Base-by-base conservation (phyloP, 805 yeast species). In the Pichia exigua region DNA sequence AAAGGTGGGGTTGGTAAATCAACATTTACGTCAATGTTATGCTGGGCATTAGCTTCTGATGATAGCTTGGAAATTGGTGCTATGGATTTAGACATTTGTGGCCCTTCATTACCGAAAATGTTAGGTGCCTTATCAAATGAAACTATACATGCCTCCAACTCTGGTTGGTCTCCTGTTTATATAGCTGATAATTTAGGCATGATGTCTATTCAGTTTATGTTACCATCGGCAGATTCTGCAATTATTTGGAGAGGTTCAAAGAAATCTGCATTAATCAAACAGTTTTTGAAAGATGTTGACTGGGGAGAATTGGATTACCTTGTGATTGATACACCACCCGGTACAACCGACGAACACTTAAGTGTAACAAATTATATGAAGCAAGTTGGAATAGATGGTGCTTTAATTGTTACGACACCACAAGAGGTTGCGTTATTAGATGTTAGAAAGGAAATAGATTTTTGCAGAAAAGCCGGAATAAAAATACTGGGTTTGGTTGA, bases 1-100 rank as follows among this genome's bases (percentile, higher is more conserved):
- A 87, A 87, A 67, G 95, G 97, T 17, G 99, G 99, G 13, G 99
- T 94, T 1, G 99, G 99, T 0, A 94, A 94, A 66, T 88, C 97
- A 0, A 94, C 99, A 0, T 92, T 94, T 65, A 87, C 98, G 0
- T 79, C 96, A 4, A 86, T 94, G 94, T 75, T 94, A n/a, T 82
- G 95, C 20, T 94, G 97, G 97, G 97, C 97, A 0, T 69, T 94
- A 41, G 91, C 98, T 3, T 84, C 90, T 1, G 85, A 83, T 61
- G 85, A 80, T 51, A 84, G 80, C 40, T 63, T 85, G 27, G 98
- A 94, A 65, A 84, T 94, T 12, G 99, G 98, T 3, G 92, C 96
- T 39, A 87, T 94, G 94, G 99, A 94, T 68, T 71, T 94, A 51
- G 99, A 94, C 71, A 89, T 94, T 39, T 94, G 99, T 69, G 99